Conservation (phyloP, 495 filamentous ascomycete species). For the Penicillium mononematosum region DNA sequence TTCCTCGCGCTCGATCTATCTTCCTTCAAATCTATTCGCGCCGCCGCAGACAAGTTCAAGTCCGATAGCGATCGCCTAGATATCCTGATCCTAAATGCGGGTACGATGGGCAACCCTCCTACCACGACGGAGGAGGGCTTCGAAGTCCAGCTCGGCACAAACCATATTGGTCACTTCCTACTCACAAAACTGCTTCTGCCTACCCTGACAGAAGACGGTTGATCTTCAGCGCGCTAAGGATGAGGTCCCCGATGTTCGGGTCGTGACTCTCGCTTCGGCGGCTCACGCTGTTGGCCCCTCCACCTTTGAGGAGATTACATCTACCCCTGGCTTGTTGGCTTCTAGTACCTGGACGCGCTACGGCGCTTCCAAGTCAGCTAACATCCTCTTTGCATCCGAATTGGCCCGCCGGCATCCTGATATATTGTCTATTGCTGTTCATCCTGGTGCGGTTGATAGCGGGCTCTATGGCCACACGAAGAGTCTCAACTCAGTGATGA, state of each 20-base stretch:
- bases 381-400: conserved; percentile 62
- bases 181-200: conserved; percentile 65
- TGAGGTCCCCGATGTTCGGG: conserved; percentile 24
- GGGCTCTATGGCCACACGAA: conserved; percentile 44
- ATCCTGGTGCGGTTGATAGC: conserved; percentile 66
- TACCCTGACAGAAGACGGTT: conserved; percentile 50
- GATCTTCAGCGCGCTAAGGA: conserved; percentile 26
- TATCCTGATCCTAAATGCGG: conserved; percentile 53
- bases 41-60: conserved; percentile 48
- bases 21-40: conserved; percentile 52
- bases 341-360: conserved; percentile 52
- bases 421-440: conserved; percentile 56
- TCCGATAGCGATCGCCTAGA: conserved; percentile 54
- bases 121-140: conserved; percentile 74
- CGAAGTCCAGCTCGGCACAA: conserved; percentile 66
- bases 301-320: conserved; percentile 47
- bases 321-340: conserved; percentile 38
- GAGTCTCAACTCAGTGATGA: conserved; percentile 25
- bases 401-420: conserved; percentile 57
- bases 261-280: conserved; percentile 25
- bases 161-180: conserved; percentile 54
- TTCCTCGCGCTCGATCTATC: conserved; percentile 52
- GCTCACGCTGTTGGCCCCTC: conserved; percentile 53
- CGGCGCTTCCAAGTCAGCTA: conserved; percentile 66
- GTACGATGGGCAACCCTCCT: conserved; percentile 59